These are phyloP conservation scores for Debaryomyces maramus DNA, from an alignment of 805 yeast species.

Conservation along the genomic window DNA sequence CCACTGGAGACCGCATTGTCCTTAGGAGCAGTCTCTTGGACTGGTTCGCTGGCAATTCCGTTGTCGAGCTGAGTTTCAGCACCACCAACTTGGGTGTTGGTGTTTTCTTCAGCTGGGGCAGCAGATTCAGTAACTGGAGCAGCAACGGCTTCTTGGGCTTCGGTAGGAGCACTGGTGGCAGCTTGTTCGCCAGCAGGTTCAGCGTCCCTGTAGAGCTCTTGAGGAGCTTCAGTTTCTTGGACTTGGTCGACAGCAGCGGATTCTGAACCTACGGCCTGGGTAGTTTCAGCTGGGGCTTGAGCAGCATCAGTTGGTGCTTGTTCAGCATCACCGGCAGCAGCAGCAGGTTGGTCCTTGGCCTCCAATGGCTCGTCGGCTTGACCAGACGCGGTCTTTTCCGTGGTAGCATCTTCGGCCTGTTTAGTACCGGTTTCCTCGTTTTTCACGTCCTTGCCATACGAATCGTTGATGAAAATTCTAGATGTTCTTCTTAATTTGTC, in stretches of 20 bases:
- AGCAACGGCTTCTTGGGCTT: slow-evolving; percentile 6
- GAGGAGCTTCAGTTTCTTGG: background rate
- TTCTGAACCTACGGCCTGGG: background rate
- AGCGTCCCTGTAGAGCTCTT: too few species aligned
- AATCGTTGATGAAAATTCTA: slow-evolving; percentile 30
- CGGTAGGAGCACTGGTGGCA: slow-evolving; percentile 5
- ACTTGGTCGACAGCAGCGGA: background rate
- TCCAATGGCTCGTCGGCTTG: slow-evolving; percentile 10
- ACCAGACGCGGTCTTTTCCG: slow-evolving; percentile 3
- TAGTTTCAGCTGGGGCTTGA: background rate
- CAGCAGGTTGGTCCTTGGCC: slow-evolving; percentile 6
- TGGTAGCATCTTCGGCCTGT: slow-evolving; percentile 8
- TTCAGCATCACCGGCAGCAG: slow-evolving; percentile 7
- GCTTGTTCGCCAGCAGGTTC: slow-evolving; percentile 5
- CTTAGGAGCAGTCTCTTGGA: background rate
- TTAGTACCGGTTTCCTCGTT: slow-evolving; percentile 7
- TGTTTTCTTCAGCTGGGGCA: slow-evolving; percentile 10
- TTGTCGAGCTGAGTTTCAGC: slow-evolving; percentile 9
- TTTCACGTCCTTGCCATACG: slow-evolving; percentile 11
- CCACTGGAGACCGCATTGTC: slow-evolving; percentile 19
- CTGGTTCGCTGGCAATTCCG: background rate
- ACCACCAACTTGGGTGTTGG: slow-evolving; percentile 4
- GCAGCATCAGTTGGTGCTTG: slow-evolving; percentile 1
- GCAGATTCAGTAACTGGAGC: slow-evolving; percentile 9
- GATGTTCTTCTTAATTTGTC: slow-evolving; percentile 41